Evolutionary conservation across 2,329 filamentous ascomycete genomes (phyloP).

Genomic region (Claviceps sp.): DNA sequence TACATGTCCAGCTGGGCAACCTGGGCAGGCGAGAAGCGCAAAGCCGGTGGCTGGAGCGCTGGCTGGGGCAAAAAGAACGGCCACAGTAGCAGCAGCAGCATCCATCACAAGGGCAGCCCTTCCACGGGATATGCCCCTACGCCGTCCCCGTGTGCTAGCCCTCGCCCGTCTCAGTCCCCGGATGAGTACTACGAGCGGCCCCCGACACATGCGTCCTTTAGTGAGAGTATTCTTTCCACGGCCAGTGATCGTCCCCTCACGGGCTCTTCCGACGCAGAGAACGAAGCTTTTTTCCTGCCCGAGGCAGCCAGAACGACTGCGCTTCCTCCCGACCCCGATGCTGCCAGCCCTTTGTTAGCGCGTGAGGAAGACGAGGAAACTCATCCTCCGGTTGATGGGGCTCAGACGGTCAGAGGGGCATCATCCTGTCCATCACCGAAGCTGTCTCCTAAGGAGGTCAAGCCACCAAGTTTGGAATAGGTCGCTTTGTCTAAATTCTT

Average conservation of each 20-base stretch:
- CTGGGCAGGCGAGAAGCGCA: slow-evolving; percentile 66
- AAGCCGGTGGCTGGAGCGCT: slow-evolving; percentile 32
- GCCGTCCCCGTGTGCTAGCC: slow-evolving; percentile 21
- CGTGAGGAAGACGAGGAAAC: slow-evolving; percentile 4
- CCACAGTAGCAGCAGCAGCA: neutral
- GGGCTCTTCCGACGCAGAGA: neutral
- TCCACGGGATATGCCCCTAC: slow-evolving; percentile 17
- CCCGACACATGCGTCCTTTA: slow-evolving; percentile 18
- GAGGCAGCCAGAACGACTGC: neutral
- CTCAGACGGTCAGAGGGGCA: slow-evolving; percentile 14
- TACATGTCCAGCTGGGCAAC: slow-evolving; percentile 57
- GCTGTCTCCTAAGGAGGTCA: neutral
- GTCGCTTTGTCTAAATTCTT: too few species aligned
- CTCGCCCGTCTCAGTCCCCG: slow-evolving; percentile 18
- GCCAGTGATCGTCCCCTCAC: slow-evolving; percentile 3
- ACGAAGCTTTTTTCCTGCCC: neutral
- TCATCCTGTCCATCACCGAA: neutral
- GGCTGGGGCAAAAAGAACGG: slow-evolving; percentile 23
- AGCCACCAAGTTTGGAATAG: neutral
- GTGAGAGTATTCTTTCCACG: slow-evolving; percentile 7
- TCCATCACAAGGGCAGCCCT: slow-evolving; percentile 11
- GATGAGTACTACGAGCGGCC: slow-evolving; percentile 18
- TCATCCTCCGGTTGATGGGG: slow-evolving; percentile 11
- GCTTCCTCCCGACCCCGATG: too few species aligned
- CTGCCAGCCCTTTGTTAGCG: neutral